These are phyloP conservation scores for Cladobotryum mycophilum DNA, from an alignment of 2,329 filamentous ascomycete genomes.

Conservation along the genomic window DNA sequence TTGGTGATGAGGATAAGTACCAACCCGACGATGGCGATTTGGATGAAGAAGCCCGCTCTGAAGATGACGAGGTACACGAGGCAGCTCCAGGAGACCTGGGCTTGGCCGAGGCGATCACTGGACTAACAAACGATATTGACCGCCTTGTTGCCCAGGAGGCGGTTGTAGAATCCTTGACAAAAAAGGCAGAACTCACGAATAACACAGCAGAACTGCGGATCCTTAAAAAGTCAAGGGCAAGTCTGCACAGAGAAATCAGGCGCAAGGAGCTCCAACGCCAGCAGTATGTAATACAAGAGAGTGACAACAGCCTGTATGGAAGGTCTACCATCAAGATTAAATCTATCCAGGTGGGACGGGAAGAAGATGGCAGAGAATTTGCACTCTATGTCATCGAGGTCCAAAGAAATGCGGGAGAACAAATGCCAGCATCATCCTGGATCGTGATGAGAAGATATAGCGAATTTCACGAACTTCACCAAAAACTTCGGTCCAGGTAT, in stretches of 20 bases:
- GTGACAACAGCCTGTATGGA: slow-evolving; percentile 93
- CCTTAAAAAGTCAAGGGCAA: slow-evolving; percentile 86
- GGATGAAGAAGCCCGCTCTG: slow-evolving; percentile 48
- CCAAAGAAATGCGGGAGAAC: slow-evolving; percentile 79
- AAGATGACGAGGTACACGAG: slow-evolving; percentile 81
- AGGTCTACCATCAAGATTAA: slow-evolving; percentile 86
- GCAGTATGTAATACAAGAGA: slow-evolving; percentile 96
- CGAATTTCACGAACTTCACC: slow-evolving; percentile 94
- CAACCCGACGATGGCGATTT: slow-evolving; percentile 77
- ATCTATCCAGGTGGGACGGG: slow-evolving; percentile 83
- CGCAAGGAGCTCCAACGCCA: slow-evolving; percentile 93
- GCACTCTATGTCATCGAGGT: slow-evolving; percentile 93
- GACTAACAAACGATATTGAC: slow-evolving; percentile 84
- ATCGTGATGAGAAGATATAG: slow-evolving; percentile 87
- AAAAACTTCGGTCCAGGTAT: slow-evolving; percentile 77
- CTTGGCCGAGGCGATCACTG: slow-evolving; percentile 84
- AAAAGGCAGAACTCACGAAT: slow-evolving; percentile 94
- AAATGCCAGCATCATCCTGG: slow-evolving; percentile 96
- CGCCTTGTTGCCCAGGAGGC: slow-evolving; percentile 81
- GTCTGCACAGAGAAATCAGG: slow-evolving; percentile 83
- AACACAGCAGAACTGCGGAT: slow-evolving; percentile 92
- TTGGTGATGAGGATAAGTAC: slow-evolving; percentile 80
- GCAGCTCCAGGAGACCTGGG: slow-evolving; percentile 92
- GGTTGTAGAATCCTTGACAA: slow-evolving; percentile 82
- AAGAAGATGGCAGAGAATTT: slow-evolving; percentile 89